Conservation (phyloP, 176 grass and related monocot species). For the Oryza punctata region DNA sequence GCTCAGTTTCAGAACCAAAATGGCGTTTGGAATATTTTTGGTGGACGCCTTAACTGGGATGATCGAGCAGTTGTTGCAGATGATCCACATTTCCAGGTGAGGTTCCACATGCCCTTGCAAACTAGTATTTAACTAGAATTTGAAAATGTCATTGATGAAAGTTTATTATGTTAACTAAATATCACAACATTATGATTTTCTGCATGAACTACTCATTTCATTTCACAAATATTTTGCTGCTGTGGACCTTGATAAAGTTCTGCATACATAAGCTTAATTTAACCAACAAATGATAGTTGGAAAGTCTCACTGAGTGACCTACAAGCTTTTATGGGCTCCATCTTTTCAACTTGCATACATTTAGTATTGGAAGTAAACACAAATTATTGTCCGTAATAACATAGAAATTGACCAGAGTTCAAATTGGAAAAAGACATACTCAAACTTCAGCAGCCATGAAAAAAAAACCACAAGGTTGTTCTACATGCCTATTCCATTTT, state of each 20-base stretch:
- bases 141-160: slow-evolving; percentile 4
- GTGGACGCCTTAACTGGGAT: slow-evolving; percentile 90
- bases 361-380: slow-evolving; percentile 17
- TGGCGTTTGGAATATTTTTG: slow-evolving; percentile 97
- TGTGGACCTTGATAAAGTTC: too few relatives aligned
- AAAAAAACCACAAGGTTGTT: not conserved
- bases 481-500: slow-evolving; percentile 7
- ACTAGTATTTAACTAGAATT: not conserved
- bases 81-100: slow-evolving; percentile 99
- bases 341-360: slow-evolving; percentile 20
- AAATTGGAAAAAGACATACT: not conserved
- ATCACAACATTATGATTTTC: not conserved
- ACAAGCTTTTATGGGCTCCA: not conserved
- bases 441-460: not conserved
- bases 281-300: too few relatives aligned
- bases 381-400: slow-evolving; percentile 14
- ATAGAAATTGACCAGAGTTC: slow-evolving; percentile 23
- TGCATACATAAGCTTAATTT: too few relatives aligned
- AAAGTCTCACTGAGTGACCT: too few relatives aligned
- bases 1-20: slow-evolving; percentile 75
- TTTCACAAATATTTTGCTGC: too few relatives aligned
- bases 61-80: slow-evolving; percentile 86
- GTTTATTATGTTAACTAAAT: slow-evolving; percentile 8
- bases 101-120: slow-evolving; percentile 13
- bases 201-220: too few relatives aligned